Evolutionary conservation across 495 filamentous ascomycete species (phyloP), one percentile per base, ranked within the genome.

Genomic region (Parathielavia appendiculata): DNA sequence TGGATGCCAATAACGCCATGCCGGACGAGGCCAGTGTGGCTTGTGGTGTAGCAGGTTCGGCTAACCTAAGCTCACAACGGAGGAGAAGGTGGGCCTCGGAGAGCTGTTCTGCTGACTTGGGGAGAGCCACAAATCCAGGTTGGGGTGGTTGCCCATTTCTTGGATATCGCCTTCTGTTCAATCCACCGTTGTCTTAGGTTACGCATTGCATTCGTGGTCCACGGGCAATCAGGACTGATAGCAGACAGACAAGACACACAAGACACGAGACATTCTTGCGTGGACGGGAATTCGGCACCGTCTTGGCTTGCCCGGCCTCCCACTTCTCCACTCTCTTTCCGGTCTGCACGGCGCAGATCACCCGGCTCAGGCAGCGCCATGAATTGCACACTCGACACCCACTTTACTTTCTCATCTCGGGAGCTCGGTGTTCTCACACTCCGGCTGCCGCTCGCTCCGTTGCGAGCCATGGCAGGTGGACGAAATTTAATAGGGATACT

Each of bases 261-360:
- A 30, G 26, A 30, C 26, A 30, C 26, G 35, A 3, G 11, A 9
- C 35, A 38, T 46, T 4, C 44, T 6, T 20, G 43, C n/a, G n/a
- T n/a, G 43, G 8, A 17, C 17, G 43, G 44, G 26, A 48, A 32
- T 7, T 34, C 26, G 46, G 46, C 46, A 32, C 14, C 26, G 26
- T 5, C 26, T 34, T 32, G 46, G 46, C 26, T 16, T 32, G 4
- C 19, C n/a, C 41, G 10, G 2, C 41, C 17, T 12, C 41, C 5
- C 9, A 13, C 20, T 23, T 26, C 20, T 32, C 26, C 26, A 6
- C 26, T 3, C 2, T 30, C 26, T 6, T 2, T 30, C 50, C 20
- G 50, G 50, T 19, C 50, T 52, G 50, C 50, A 52, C 50, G 50
- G 20, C 50, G 50, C 50, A 52, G 36, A 52, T 52, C 50, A 45